Evolutionary conservation across 306 rosid genomes (phyloP).

Genomic region (Sechiopsis laciniata): DNA sequence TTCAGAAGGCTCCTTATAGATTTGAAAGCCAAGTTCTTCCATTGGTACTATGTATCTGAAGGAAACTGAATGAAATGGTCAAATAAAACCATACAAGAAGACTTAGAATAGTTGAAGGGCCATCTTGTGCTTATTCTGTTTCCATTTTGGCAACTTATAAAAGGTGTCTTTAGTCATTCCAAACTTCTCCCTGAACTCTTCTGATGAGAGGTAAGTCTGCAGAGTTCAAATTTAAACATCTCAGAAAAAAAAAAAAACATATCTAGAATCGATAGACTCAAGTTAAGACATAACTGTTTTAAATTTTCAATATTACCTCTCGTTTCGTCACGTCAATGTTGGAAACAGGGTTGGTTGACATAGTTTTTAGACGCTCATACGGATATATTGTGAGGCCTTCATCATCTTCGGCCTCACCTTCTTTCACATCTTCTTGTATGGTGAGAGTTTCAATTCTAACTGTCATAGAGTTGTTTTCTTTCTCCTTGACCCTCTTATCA

Average conservation of each 20-base stretch:
- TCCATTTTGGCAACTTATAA: slow-evolving; percentile 88
- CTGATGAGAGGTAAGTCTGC: slow-evolving; percentile 82
- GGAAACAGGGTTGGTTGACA: slow-evolving; percentile 51
- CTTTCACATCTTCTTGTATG: slow-evolving; percentile 78
- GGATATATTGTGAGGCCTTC: slow-evolving; percentile 68
- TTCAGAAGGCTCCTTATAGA: slow-evolving; percentile 31
- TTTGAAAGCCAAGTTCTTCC: slow-evolving; percentile 37
- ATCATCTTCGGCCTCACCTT: slow-evolving; percentile 80
- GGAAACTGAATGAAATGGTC: slow-evolving; percentile 29
- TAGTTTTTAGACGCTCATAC: slow-evolving; percentile 59
- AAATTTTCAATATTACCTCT: slow-evolving; percentile 48
- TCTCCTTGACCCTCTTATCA: not conserved
- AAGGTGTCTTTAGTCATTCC: slow-evolving; percentile 69
- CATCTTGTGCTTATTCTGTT: slow-evolving; percentile 95
- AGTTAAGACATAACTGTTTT: slow-evolving; percentile 16
- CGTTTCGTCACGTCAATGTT: slow-evolving; percentile 89
- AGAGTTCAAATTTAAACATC: slow-evolving; percentile 29
- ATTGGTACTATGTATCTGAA: slow-evolving; percentile 46
- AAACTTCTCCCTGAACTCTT: slow-evolving; percentile 67
- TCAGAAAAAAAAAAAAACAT: slow-evolving; percentile 22
- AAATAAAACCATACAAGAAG: slow-evolving; percentile 24
- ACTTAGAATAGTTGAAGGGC: slow-evolving; percentile 74
- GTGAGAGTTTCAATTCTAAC: slow-evolving; percentile 56
- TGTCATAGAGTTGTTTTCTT: slow-evolving; percentile 26
- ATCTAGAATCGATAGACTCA: slow-evolving; percentile 5